Conservation (phyloP, 2,329 filamentous ascomycete genomes). For the Venturia pyrina region DNA sequence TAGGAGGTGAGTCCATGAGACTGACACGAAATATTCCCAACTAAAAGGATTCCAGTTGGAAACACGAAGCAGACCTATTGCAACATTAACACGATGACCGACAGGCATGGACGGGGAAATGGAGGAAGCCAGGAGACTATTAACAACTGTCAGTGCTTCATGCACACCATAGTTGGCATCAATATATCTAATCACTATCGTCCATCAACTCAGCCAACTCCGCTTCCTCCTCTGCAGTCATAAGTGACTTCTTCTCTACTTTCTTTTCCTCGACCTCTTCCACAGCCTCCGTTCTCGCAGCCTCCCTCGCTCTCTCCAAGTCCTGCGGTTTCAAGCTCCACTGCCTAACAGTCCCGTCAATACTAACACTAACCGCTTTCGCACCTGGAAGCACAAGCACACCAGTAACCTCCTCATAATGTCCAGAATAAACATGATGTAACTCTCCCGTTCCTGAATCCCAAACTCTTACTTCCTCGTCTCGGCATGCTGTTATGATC, state of each 20-base stretch:
- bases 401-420: slow-evolving; percentile 88
- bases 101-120: neutral
- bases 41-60: neutral
- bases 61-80: neutral
- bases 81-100: neutral
- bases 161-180: neutral
- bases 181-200: slow-evolving; percentile 46
- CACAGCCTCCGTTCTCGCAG: slow-evolving; percentile 37
- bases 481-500: slow-evolving; percentile 78
- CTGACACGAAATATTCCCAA: neutral
- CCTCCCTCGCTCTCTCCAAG: slow-evolving; percentile 44
- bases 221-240: slow-evolving; percentile 86
- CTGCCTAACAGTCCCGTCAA: slow-evolving; percentile 77
- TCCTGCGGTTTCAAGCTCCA: slow-evolving; percentile 64
- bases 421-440: slow-evolving; percentile 65
- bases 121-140: neutral
- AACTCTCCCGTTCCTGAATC: slow-evolving; percentile 62
- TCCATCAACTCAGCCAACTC: slow-evolving; percentile 89
- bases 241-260: slow-evolving; percentile 35
- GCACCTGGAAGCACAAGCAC: slow-evolving; percentile 49
- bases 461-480: slow-evolving; percentile 90
- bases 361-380: slow-evolving; percentile 67
- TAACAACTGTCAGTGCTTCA: neutral
- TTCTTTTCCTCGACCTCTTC: slow-evolving; percentile 37
- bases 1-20: neutral